Conservation (phyloP, 1,284 basidiomycete genomes). For the Bondarzewia mesenterica region DNA sequence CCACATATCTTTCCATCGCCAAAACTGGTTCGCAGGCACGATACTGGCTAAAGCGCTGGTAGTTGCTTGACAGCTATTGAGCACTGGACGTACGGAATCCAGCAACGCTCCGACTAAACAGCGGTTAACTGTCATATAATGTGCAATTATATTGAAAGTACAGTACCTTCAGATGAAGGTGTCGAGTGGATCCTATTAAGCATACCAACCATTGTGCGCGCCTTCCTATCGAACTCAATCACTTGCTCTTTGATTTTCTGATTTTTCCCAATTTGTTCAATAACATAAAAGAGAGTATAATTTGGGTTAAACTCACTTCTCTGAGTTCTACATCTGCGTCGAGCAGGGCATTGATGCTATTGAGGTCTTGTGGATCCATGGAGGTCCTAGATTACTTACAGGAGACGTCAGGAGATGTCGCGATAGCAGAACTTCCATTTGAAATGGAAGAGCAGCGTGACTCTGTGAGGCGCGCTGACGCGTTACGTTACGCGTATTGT, state of each 20-base stretch:
- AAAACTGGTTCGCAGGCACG: constrained; percentile 66
- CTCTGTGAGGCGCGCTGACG: no score
- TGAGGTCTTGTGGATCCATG: constrained; percentile 53
- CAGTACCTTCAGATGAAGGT: constrained; percentile 46
- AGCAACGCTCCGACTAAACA: constrained; percentile 51
- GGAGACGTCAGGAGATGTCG: no score
- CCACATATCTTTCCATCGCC: constrained; percentile 81
- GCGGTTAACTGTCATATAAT: constrained; percentile 4
- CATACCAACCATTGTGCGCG: constrained; percentile 53
- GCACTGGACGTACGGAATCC: constrained; percentile 43
- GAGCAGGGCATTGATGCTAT: constrained; percentile 41
- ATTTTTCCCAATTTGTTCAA: no score
- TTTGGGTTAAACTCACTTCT: constrained; percentile 31
- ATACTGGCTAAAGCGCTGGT: constrained; percentile 43
- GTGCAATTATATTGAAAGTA: constrained; percentile 4
- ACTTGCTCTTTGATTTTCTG: constrained; percentile 76
- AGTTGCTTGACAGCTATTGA: constrained; percentile 46
- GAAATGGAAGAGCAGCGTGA: no score
- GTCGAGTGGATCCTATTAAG: constrained; percentile 76
- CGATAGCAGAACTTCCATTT: no score
- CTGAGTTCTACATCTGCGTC: constrained; percentile 42
- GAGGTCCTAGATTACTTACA: neutral
- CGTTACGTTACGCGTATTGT: no score
- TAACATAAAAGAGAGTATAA: no score
- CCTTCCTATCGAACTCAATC: constrained; percentile 64